Evolutionary conservation across 495 filamentous ascomycete species (phyloP), one percentile per base, ranked within the genome.

Genomic region (Clohesyomyces aquaticus): DNA sequence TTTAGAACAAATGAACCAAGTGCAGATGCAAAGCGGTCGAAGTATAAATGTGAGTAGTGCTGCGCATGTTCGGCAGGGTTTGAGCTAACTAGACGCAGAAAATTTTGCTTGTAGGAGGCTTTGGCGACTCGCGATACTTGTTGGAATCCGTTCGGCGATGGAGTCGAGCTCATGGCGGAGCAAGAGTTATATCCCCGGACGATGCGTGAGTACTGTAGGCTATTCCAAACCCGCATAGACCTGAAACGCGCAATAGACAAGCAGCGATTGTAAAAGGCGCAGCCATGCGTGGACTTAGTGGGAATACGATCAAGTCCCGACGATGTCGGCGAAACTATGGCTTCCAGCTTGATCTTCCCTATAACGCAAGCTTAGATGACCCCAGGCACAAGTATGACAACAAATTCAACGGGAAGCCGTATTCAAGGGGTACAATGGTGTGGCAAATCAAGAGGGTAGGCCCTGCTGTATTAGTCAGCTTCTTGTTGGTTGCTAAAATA

Each of bases 81-180:
- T 23, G 18, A 38, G 23, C 35, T 49, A 23, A 56, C 21, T 19
- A n/a, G 47, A 27, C 32, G 19, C 27, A 73, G 73, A 65, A 49
- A 52, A 68, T 76, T 11, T 59, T 77, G 47, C 42, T 77, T 11
- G 71, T 77, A 32, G 74, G 74, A 1, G 72, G 74, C 1, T 75
- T 77, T 27, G 73, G 72, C 3, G 72, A 71, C 38, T 74, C 67
- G 1, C 27, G 35, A 16, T 75, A 72, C 50, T 59, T 76, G 1
- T 42, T 46, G 23, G 22, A 55, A 11, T 65, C 47, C 32, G 22
- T 75, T 9, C 49, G 51, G 23, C 64, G 63, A 22, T 76, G 74
- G 74, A 49, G 56, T 38, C 11, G 18, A 4, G 22, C 4, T 18
- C 21, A 54, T 41, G 50, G 49, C 42, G 47, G 32, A 42, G n/a